phyloP scores from a whole-genome alignment of 371 early-diverging fungal genomes.

The Dichotomocladium elegans region DNA sequence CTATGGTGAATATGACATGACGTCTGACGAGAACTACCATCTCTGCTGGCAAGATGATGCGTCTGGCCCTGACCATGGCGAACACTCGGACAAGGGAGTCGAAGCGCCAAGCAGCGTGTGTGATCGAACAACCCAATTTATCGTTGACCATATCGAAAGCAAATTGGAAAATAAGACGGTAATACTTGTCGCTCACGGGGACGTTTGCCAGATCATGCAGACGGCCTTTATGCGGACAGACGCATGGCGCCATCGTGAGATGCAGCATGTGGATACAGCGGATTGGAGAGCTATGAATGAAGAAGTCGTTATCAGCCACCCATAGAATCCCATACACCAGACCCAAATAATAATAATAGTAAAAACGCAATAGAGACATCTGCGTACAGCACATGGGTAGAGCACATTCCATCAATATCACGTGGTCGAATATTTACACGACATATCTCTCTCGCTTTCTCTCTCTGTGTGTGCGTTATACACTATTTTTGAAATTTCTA shows the following conservation, averaged over 20 bases:
- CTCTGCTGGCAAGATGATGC: constrained; percentile 37
- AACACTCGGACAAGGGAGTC: constrained; percentile 23
- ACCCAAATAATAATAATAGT: no score
- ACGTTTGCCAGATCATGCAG: constrained; percentile 41
- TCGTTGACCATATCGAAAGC: constrained; percentile 32
- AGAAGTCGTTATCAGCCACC: no score
- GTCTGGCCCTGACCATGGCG: constrained; percentile 36
- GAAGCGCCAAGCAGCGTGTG: constrained; percentile 39
- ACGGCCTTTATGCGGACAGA: constrained; percentile 32
- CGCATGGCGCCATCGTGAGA: constrained; percentile 39
- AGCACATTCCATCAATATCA: no score
- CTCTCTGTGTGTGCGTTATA: no score
- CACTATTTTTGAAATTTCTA: no score
- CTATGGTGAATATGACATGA: constrained; percentile 43
- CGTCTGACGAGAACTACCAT: constrained; percentile 32
- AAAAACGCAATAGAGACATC: no score
- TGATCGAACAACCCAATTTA: constrained; percentile 35
- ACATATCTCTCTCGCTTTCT: no score
- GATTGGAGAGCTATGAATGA: constrained; percentile 42
- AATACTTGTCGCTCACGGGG: constrained; percentile 46
- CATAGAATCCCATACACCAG: no score
- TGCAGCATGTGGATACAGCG: constrained; percentile 45
- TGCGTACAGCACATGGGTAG: no score
- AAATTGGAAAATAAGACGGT: constrained; percentile 36
- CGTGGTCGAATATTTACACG: no score